Conservation (phyloP, 257 asterid species). For the Nicotiana otophora region DNA sequence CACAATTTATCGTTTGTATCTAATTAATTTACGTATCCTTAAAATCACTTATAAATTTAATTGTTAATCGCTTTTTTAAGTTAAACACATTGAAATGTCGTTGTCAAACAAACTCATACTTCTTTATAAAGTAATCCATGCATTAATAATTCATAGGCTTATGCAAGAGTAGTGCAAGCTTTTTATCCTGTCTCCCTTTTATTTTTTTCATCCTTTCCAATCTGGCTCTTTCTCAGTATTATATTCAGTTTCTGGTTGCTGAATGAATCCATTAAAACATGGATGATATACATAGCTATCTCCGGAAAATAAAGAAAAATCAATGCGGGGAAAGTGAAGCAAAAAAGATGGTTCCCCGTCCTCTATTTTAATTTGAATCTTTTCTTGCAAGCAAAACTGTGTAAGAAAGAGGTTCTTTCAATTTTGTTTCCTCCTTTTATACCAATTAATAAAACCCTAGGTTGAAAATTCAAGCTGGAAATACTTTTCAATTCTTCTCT, state of each 20-base stretch:
- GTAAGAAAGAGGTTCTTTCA: neutral
- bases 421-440: neutral
- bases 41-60: too few species aligned
- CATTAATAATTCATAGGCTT: neutral
- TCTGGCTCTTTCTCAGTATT: neutral
- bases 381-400: too few species aligned
- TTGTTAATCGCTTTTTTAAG: too few species aligned
- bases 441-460: neutral
- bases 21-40: too few species aligned
- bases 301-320: neutral
- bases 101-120: neutral
- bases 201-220: neutral
- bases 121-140: neutral
- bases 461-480: neutral
- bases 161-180: neutral
- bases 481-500: neutral
- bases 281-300: neutral
- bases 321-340: too few species aligned
- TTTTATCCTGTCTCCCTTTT: neutral
- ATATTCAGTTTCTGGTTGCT: neutral
- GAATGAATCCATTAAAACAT: neutral
- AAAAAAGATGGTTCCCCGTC: too few species aligned
- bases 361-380: too few species aligned
- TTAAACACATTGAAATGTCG: neutral
- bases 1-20: too few species aligned